Evolutionary conservation across 2,329 filamentous ascomycete species (phyloP).

Genomic region (Emergomyces orientalis): DNA sequence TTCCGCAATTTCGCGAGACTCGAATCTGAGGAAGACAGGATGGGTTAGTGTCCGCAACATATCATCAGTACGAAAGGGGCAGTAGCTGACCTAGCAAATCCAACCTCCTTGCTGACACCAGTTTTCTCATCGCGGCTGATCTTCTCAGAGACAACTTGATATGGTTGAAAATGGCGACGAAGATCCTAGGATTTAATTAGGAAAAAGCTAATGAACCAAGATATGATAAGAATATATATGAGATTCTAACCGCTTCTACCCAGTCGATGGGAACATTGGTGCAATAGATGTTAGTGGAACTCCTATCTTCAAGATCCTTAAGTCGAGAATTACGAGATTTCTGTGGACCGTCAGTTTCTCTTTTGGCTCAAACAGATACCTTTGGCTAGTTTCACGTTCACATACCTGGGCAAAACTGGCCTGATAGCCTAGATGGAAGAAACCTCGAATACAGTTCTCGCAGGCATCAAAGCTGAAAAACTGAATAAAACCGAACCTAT

Average conservation of each 20-base stretch:
- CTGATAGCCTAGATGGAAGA: conserved; percentile 90
- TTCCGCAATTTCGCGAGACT: conserved; percentile 79
- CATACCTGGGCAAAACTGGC: conserved; percentile 88
- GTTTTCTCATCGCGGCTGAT: conserved; percentile 79
- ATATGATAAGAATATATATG: conserved; percentile 15
- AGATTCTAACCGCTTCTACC: conserved; percentile 66
- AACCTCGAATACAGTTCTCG: conserved; percentile 91
- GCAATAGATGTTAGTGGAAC: conserved; percentile 92
- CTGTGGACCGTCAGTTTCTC: conserved; percentile 37
- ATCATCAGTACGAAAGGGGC: conserved; percentile 8
- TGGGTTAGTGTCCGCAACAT: conserved; percentile 14
- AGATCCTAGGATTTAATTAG: conserved; percentile 48
- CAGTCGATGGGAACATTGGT: conserved; percentile 90
- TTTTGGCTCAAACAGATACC: conserved; percentile 21
- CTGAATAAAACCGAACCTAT: conserved; percentile 93
- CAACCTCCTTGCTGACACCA: conserved; percentile 90
- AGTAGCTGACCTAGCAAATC: conserved; percentile 72
- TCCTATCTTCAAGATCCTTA: conserved; percentile 84
- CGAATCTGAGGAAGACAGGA: conserved; percentile 54
- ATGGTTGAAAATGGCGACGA: conserved; percentile 52
- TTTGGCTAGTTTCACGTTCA: conserved; percentile 11
- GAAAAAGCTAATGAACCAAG: not conserved
- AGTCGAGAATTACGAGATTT: conserved; percentile 98
- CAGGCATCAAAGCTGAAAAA: conserved; percentile 81
- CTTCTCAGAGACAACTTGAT: conserved; percentile 77